Base-by-base conservation (phyloP, 192 early-diverging fungal species). In the Polychytrium aggregatum region DNA sequence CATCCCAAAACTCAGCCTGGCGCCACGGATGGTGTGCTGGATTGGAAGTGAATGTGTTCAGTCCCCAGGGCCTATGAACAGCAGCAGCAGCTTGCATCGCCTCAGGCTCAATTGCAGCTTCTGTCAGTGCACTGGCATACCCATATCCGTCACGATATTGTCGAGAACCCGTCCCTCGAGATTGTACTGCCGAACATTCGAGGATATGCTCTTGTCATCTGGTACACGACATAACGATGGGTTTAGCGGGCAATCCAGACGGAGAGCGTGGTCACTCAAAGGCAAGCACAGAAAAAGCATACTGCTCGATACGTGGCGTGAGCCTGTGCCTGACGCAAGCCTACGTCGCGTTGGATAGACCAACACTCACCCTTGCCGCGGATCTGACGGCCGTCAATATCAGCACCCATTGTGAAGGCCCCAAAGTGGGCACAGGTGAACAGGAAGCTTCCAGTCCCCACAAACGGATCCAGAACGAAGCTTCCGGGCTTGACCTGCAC, bases 331-430 rank as follows among this genome's bases (percentile, higher is more conserved):
- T n/a, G n/a, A n/a, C n/a, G n/a, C n/a, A n/a, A n/a, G n/a, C n/a
- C n/a, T n/a, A n/a, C n/a, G n/a, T n/a, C n/a, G n/a, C n/a, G n/a
- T n/a, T 8, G 4, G 18, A 6, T 24, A 7, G 8, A 27, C 27
- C 4, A 1, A 31, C 21, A 33, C 48, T 63, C 57, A 62, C 78
- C 71, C 38, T 87, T 88, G 6, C 95, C 95, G 18, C 95, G 69
- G 39, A 98, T 96, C 68, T 98, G 92, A 38, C 92, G 78, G 14
- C 95, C 95, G 53, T 98, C 92, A 56, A 98, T 98, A 72, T 98
- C 95, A 3, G 88, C 82, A 4, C 95, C 95, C 53, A 95, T 60
- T 0, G 90, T 88, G 55, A 68, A 86, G 0, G 88, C 81, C 21
- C 95, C 95, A 68, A 90, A 96, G 59, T 96, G 86, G 17, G 95